phyloP scores from a whole-genome alignment of 208 protist genomes.

The Acanthamoeba lugdunensis region DNA sequence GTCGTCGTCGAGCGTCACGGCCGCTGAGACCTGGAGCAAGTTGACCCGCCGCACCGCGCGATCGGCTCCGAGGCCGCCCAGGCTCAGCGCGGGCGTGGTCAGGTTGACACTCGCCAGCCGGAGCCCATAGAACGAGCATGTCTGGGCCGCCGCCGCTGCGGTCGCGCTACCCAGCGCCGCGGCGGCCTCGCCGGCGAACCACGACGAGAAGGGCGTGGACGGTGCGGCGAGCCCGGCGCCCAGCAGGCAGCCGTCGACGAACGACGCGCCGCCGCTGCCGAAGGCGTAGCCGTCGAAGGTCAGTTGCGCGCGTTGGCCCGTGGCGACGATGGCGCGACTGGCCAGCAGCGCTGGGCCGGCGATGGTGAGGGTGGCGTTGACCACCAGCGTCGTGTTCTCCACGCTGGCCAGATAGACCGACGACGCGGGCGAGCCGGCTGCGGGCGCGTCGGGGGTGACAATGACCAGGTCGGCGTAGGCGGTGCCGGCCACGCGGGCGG shows the following conservation, averaged over 20 bases:
- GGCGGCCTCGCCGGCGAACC: background rate
- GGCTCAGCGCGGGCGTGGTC: background rate
- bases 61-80: background rate
- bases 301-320: background rate
- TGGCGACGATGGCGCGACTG: slow-evolving; percentile 29
- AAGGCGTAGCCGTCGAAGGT: background rate
- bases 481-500: background rate
- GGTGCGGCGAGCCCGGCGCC: background rate
- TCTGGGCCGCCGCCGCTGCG: background rate
- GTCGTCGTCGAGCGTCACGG: background rate
- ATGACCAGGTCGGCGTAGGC: slow-evolving; percentile 27
- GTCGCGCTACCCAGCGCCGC: background rate
- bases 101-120: slow-evolving; percentile 8
- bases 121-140: background rate
- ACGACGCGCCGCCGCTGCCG: background rate
- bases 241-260: slow-evolving; percentile 50
- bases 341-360: background rate
- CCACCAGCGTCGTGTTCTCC: slow-evolving; percentile 32
- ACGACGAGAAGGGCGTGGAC: background rate
- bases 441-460: background rate
- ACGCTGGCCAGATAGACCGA: slow-evolving; percentile 19
- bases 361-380: slow-evolving; percentile 19
- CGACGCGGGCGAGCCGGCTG: background rate
- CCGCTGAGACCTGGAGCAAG: background rate
- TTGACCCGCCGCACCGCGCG: background rate